Base-by-base conservation (phyloP, 176 grass and related monocot genomes). In the Oryza nivara region DNA sequence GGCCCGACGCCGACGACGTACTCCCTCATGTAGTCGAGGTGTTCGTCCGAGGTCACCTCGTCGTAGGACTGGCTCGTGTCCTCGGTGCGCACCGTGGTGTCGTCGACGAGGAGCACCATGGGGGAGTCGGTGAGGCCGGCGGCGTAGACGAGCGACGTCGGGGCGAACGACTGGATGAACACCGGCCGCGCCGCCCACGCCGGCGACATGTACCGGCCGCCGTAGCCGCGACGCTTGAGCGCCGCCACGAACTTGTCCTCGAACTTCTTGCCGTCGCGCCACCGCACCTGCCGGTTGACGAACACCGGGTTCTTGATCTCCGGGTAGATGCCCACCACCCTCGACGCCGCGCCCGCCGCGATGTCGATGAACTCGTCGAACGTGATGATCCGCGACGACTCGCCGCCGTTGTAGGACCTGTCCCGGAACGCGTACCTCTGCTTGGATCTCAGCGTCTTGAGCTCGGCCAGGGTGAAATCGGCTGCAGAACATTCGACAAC, bases 221-320 rank as follows among this genome's bases (percentile, higher is more conserved):
- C 82, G 86, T 91, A 91, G 17, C 89, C 89, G 68, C 88, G 85
- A 78, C 85, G 88, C 72, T 91, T 88, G 5, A 91, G 89, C 61
- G 67, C 85, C 48, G 74, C 81, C 2, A 88, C 3, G 82, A 91
- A 88, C 68, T 82, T 91, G 67, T 88, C 90, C 90, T 88, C 90
- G 60, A 60, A 85, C 69, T 82, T 92, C 82, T 92, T 92, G 9
- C 86, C 78, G 78, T 88, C 90, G 15, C 67, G 26, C 90, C 86
- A 88, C 67, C 30, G 67, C 46, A 91, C 87, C 81, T 88, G 81
- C 64, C 73, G 81, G 86, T 91, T 85, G 82, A 88, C 67, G 78
- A 91, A 85, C 38, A 88, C 86, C 3, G 90, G 86, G 82, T 77
- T 91, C 86, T 91, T 91, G 78, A 88, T 82, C 82, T 88, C 90